These are phyloP conservation scores for Orbilia ellipsospora DNA, from an alignment of 2,329 filamentous ascomycete genomes.

Conservation along the genomic window DNA sequence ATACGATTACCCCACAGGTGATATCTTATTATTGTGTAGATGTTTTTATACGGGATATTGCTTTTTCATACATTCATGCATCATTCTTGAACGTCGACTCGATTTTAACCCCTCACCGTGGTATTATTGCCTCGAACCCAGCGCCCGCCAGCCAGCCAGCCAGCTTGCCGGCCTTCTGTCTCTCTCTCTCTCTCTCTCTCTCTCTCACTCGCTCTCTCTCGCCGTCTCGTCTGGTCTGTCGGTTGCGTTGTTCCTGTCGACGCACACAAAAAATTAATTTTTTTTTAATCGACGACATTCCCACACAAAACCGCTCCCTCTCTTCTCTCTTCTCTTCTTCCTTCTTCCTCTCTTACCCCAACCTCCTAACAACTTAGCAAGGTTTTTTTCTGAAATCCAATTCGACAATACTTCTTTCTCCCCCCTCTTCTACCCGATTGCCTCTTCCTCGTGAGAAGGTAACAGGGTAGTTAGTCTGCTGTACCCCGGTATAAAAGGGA, in stretches of 20 bases:
- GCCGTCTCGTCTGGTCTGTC: too few relatives aligned
- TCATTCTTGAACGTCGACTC: background rate
- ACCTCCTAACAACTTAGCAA: slow-evolving; percentile 31
- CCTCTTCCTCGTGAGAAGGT: slow-evolving; percentile 49
- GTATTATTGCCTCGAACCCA: background rate
- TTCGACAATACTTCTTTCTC: slow-evolving; percentile 4
- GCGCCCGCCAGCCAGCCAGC: too few relatives aligned
- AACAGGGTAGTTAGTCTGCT: slow-evolving; percentile 48
- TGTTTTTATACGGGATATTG: too few relatives aligned
- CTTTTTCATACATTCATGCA: background rate
- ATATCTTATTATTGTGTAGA: too few relatives aligned
- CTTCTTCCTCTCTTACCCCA: slow-evolving; percentile 25
- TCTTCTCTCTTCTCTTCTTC: slow-evolving; percentile 7
- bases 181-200: too few relatives aligned
- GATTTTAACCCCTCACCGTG: background rate
- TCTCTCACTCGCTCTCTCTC: too few relatives aligned
- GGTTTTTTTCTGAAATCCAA: slow-evolving; percentile 4
- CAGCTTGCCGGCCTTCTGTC: too few relatives aligned
- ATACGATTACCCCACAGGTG: too few relatives aligned
- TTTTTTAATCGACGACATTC: slow-evolving; percentile 40
- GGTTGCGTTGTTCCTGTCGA: slow-evolving; percentile 1
- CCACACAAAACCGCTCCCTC: slow-evolving; percentile 27
- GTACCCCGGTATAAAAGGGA: slow-evolving; percentile 39
- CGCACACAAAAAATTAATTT: slow-evolving; percentile 53
- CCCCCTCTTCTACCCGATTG: slow-evolving; percentile 43